Percentiles rank a stretch among this genome's conserved stretches.
These are phyloP conservation scores for Thielaviopsis punctulata DNA, from an alignment of 2,329 filamentous ascomycete species.

Conservation along the genomic window DNA sequence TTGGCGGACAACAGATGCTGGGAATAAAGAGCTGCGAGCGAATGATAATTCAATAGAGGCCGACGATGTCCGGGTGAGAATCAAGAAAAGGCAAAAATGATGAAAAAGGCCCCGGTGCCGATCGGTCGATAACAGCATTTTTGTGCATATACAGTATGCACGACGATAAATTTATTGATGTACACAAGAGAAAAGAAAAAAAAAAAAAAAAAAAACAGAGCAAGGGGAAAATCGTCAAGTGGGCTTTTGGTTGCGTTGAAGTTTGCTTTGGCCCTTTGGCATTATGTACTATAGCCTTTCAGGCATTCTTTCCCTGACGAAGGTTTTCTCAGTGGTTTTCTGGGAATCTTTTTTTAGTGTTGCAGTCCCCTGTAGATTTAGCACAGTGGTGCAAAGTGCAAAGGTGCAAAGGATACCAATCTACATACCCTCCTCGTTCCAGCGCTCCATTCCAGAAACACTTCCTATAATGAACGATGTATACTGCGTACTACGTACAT, in stretches of 20 bases:
- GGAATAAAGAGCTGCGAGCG: neutral
- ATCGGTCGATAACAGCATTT: neutral
- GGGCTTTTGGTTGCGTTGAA: neutral
- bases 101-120: neutral
- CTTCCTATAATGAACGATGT: too few relatives aligned
- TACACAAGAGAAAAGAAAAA: neutral
- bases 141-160: neutral
- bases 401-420: too few relatives aligned
- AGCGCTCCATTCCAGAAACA: too few relatives aligned
- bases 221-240: neutral
- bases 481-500: too few relatives aligned
- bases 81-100: neutral
- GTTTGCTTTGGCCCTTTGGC: neutral
- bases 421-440: too few relatives aligned
- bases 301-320: neutral
- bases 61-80: neutral
- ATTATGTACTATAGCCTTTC: neutral
- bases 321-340: neutral
- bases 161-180: neutral
- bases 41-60: neutral
- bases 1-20: neutral
- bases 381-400: too few relatives aligned
- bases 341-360: too few relatives aligned
- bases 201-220: neutral
- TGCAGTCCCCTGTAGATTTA: too few relatives aligned